phyloP scores from a whole-genome alignment of 768 basidiomycete genomes.

The Lactifluus volemus region DNA sequence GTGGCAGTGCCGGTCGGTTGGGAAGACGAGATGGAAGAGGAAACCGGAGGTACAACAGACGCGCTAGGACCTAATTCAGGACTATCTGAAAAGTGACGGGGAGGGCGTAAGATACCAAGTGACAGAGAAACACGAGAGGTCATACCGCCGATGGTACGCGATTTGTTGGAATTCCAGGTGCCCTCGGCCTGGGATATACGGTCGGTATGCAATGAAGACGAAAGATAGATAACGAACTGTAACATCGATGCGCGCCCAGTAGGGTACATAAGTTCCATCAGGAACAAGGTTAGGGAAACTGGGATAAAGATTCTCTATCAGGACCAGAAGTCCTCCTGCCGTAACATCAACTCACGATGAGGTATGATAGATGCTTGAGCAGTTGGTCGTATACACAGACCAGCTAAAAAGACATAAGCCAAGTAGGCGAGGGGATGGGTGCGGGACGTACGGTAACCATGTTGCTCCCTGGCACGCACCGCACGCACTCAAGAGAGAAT shows the following conservation, averaged over 20 bases:
- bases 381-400: background rate
- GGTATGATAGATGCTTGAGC: background rate
- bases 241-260: slow-evolving; percentile 1
- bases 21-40: too few relatives aligned
- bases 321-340: too few relatives aligned
- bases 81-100: background rate
- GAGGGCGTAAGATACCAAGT: background rate
- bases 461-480: too few relatives aligned
- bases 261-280: background rate
- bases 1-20: too few relatives aligned
- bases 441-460: background rate
- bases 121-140: background rate
- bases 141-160: background rate
- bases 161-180: background rate
- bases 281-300: slow-evolving; percentile 7
- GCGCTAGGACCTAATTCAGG: background rate
- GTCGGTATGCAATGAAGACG: background rate
- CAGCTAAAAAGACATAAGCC: background rate
- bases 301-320: background rate
- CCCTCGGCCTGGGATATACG: background rate
- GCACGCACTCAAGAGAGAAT: too few relatives aligned
- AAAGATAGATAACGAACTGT: background rate
- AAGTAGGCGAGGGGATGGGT: background rate
- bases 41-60: too few relatives aligned
- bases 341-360: background rate